Evolutionary conservation across 2,329 filamentous ascomycete genomes (phyloP).

Genomic region (Hypoxylon sp.): DNA sequence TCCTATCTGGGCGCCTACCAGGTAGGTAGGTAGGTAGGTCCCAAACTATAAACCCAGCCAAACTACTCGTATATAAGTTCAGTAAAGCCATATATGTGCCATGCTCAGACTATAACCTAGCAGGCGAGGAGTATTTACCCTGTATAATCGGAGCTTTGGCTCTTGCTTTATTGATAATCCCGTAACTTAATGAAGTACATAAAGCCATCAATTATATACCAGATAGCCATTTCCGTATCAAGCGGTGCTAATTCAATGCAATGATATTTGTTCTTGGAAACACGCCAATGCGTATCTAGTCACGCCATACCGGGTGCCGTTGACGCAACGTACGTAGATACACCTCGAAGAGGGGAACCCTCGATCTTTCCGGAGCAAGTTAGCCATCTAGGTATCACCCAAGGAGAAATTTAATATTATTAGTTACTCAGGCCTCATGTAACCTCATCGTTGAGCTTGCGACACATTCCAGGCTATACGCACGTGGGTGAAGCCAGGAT

Average conservation of each 20-base stretch:
- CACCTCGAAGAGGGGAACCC: slow-evolving; percentile 22
- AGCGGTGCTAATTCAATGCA: neutral
- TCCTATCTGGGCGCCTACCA: no score
- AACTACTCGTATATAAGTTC: no score
- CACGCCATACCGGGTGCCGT: slow-evolving; percentile 25
- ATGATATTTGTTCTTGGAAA: neutral
- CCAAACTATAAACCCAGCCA: no score
- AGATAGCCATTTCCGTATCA: neutral
- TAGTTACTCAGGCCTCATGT: neutral
- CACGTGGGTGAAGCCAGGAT: slow-evolving; percentile 1
- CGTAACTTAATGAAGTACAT: neutral
- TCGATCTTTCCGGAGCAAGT: neutral
- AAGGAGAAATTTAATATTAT: neutral
- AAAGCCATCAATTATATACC: neutral
- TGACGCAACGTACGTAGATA: slow-evolving; percentile 23
- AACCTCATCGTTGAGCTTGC: slow-evolving; percentile 2
- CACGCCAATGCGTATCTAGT: neutral
- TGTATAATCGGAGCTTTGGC: neutral
- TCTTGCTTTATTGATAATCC: neutral
- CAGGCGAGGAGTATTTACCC: neutral
- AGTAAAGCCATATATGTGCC: no score
- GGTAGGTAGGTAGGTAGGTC: no score
- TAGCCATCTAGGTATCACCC: neutral
- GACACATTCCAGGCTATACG: slow-evolving; percentile 3
- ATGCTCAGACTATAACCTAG: no score